These are phyloP conservation scores for Eragrostis tef DNA, from an alignment of 202 grass and related monocot genomes.

Conservation along the genomic window DNA sequence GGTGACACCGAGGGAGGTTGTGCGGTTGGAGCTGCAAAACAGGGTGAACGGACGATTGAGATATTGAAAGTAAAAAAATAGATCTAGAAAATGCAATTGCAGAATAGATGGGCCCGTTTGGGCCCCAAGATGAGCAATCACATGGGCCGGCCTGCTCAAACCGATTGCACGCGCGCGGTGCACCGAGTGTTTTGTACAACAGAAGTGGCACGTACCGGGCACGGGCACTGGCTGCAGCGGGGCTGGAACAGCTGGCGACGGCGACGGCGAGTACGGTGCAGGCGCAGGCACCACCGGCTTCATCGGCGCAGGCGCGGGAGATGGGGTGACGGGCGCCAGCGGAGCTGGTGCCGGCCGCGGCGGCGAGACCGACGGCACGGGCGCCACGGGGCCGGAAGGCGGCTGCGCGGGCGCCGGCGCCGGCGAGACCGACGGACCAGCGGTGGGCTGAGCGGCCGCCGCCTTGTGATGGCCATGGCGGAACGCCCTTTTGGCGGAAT, in stretches of 20 bases:
- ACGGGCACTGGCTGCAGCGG: neutral
- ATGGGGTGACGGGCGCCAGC: neutral
- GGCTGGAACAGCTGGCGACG: neutral
- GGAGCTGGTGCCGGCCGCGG: neutral
- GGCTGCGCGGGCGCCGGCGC: neutral
- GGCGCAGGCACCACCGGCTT: neutral
- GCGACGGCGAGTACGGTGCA: neutral
- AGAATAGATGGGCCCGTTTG: neutral
- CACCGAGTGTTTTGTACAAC: neutral
- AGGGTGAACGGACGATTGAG: neutral
- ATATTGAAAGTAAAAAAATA: neutral
- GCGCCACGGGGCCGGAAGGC: neutral
- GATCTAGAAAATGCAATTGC: neutral
- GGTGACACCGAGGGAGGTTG: neutral
- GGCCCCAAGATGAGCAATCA: neutral
- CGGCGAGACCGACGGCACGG: neutral
- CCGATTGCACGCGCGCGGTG: neutral
- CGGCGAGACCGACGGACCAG: neutral
- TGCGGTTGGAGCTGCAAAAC: constrained; percentile 14
- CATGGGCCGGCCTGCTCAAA: neutral
- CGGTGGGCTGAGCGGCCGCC: neutral
- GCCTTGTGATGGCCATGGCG: neutral
- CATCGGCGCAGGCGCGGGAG: neutral
- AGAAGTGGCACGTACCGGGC: constrained; percentile 1
- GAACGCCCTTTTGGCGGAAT: neutral